phyloP scores from a whole-genome alignment of 495 filamentous ascomycete genomes.

The Tuber magnatum region DNA sequence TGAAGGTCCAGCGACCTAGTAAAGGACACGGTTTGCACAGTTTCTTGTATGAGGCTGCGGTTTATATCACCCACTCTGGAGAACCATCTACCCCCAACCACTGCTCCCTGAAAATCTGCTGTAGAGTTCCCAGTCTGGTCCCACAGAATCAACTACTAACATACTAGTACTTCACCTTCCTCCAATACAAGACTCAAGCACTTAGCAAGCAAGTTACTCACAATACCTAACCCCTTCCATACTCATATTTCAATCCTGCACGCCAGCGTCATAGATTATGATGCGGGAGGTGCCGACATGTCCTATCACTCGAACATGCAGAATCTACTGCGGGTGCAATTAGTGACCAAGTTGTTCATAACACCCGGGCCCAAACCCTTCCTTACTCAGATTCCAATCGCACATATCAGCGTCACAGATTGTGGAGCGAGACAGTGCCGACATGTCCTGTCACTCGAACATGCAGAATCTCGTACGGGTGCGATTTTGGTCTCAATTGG shows the following conservation, averaged over 20 bases:
- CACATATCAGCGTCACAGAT: background rate
- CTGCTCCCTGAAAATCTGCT: too few relatives aligned
- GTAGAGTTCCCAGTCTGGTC: too few relatives aligned
- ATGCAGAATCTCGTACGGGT: background rate
- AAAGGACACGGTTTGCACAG: too few relatives aligned
- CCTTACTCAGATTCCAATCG: background rate
- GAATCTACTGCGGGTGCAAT: background rate
- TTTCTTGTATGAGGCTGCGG: too few relatives aligned
- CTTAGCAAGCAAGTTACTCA: background rate
- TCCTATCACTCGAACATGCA: background rate
- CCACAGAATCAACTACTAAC: too few relatives aligned
- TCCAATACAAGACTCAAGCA: too few relatives aligned
- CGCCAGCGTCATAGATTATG: background rate
- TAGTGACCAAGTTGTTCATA: background rate
- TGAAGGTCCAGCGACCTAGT: too few relatives aligned
- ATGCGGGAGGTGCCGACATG: background rate
- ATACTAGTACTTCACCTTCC: too few relatives aligned
- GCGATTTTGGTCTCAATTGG: background rate
- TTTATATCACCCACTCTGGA: too few relatives aligned
- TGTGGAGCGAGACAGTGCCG: background rate
- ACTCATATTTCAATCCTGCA: background rate
- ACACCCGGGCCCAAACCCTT: background rate
- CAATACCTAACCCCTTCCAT: background rate
- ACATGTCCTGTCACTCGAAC: background rate
- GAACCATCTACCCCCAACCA: too few relatives aligned